Conservation (phyloP, 441 rosid species). For the Macaranga tanarius region DNA sequence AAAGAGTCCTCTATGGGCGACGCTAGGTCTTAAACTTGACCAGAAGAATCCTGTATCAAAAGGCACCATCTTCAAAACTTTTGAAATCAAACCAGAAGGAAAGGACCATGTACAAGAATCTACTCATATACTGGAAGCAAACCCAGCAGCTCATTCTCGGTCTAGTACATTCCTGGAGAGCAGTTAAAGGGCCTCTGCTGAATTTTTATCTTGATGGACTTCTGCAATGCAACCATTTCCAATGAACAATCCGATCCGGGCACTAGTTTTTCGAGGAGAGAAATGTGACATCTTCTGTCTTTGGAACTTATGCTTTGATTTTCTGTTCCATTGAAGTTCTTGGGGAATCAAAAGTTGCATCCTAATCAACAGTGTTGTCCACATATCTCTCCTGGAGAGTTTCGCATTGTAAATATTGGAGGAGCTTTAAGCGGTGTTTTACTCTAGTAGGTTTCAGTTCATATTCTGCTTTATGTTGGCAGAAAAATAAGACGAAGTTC, state of each 20-base stretch:
- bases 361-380: constrained; percentile 13
- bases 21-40: constrained; percentile 42
- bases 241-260: not conserved
- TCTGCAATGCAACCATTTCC: constrained; percentile 8
- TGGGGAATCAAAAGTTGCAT: constrained; percentile 9
- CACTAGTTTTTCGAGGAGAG: not conserved
- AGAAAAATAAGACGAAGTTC: constrained; percentile 20
- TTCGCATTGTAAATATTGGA: constrained; percentile 41
- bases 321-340: not conserved
- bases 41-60: constrained; percentile 33
- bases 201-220: not conserved
- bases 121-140: constrained; percentile 46
- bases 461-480: constrained; percentile 19
- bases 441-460: constrained; percentile 21
- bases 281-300: not conserved
- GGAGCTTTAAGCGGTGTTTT: constrained; percentile 20
- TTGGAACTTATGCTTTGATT: not conserved
- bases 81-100: constrained; percentile 37
- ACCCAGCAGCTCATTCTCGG: constrained; percentile 67
- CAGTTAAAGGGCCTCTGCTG: constrained; percentile 26
- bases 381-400: constrained; percentile 9
- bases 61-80: constrained; percentile 31
- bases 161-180: constrained; percentile 59
- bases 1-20: constrained; percentile 51
- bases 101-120: constrained; percentile 32